Conservation (phyloP, 1,284 basidiomycete genomes). For the Gomphus sp. region DNA sequence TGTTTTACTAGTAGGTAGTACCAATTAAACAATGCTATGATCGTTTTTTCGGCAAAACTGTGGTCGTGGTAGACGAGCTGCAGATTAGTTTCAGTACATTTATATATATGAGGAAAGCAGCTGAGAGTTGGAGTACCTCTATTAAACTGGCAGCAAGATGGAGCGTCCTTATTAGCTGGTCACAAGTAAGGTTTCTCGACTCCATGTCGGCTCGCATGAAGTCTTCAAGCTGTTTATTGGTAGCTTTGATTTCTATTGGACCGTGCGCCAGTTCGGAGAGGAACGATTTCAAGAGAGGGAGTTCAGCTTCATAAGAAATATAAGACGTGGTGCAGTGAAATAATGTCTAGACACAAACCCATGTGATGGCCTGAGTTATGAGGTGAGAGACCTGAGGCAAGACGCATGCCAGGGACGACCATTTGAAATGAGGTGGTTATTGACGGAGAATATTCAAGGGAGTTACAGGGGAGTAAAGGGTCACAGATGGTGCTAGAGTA, state of each 20-base stretch:
- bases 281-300: not conserved
- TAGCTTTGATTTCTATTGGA: not conserved
- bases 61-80: not conserved
- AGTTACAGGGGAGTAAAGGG: no score
- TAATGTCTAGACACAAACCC: no score
- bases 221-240: not conserved
- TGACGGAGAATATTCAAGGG: no score
- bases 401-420: no score
- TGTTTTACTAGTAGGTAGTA: not conserved
- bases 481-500: no score
- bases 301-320: not conserved
- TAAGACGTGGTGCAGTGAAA: no score
- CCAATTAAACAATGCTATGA: conserved; percentile 3
- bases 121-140: not conserved
- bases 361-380: no score
- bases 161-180: not conserved
- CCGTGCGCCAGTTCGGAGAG: not conserved
- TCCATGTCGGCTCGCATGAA: conserved; percentile 3
- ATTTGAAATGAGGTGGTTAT: no score
- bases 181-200: not conserved
- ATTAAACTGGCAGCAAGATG: conserved; percentile 1
- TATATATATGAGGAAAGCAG: not conserved
- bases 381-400: no score
- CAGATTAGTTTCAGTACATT: not conserved
- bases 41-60: conserved; percentile 3